Evolutionary conservation across 768 basidiomycete species (phyloP), one percentile per base, ranked within the genome.

Genomic region (Chalciporus sphaerocephalus): DNA sequence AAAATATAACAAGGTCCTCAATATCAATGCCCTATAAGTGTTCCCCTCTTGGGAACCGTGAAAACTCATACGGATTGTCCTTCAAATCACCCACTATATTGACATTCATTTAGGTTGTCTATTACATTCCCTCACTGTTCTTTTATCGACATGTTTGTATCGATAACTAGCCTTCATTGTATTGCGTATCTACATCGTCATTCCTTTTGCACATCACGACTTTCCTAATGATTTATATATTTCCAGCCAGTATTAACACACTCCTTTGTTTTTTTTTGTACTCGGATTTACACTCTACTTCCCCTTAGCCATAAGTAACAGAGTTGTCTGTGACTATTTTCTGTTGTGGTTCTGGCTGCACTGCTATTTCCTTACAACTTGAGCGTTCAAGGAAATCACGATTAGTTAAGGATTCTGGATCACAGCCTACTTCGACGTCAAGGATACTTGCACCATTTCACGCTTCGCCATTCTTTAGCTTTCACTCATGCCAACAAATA

Each of bases 401-500:
- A 32, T 32, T n/a, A 32, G n/a, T 32, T 32, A 32, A n/a, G 30
- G 30, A 15, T n/a, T 6, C 6, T 6, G 15, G 13, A 32, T 15
- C 30, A 32, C 30, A 6, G n/a, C n/a, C 13, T 32, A n/a, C 30
- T 12, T 15, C 7, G 30, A 32, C 13, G 4, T 32, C n/a, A 13
- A 32, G 4, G 6, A 15, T n/a, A n/a, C 30, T 32, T n/a, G 30
- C 4, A 13, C 9, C 30, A n/a, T 32, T 32, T 4, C 13, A 32
- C 2, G 30, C 5, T n/a, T 15, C 13, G 2, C 12, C 28, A 27
- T 30, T 32, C 7, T 32, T 39, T 16, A 28, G 50, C 48, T 32
- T 39, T 16, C 24, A 48, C 48, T 44, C 51, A 65, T 65, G 63
- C 62, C 63, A 38, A 33, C 49, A 17, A 65, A 46, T 47, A 62